These are phyloP conservation scores for Wickerhamiella azymoides DNA, from an alignment of 805 yeast species.

Conservation along the genomic window DNA sequence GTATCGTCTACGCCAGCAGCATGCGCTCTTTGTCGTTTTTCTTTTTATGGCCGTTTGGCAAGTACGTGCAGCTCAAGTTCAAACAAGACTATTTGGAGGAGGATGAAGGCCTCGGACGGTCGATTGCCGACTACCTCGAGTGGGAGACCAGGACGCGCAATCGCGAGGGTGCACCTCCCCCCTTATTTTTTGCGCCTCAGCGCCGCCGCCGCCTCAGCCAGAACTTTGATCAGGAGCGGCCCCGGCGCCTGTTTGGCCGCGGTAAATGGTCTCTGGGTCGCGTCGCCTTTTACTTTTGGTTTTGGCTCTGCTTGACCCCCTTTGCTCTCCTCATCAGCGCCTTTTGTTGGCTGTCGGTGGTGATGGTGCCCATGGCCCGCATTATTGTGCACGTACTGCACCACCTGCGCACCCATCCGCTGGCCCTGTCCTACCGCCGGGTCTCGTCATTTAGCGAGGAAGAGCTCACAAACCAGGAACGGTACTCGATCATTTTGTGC, in stretches of 20 bases:
- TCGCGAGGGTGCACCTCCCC: constrained; percentile 21
- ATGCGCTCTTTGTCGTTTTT: constrained; percentile 54
- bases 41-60: constrained; percentile 65
- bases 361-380: constrained; percentile 89
- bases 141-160: constrained; percentile 64
- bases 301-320: constrained; percentile 60
- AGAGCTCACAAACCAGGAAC: constrained; percentile 30
- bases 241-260: constrained; percentile 64
- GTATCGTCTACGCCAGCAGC: constrained; percentile 48
- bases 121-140: constrained; percentile 66
- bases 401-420: constrained; percentile 80
- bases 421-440: constrained; percentile 66
- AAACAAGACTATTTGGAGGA: constrained; percentile 74
- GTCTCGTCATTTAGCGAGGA: constrained; percentile 23
- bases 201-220: constrained; percentile 17
- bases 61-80: constrained; percentile 59
- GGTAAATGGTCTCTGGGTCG: constrained; percentile 86
- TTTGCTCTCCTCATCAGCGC: constrained; percentile 39
- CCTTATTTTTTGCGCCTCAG: constrained; percentile 43
- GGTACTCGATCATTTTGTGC: constrained; percentile 47
- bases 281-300: constrained; percentile 56
- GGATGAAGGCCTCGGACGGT: constrained; percentile 79
- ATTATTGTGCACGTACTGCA: constrained; percentile 51
- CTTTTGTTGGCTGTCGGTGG: constrained; percentile 67
- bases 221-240: constrained; percentile 9